Base-by-base conservation (phyloP, 1,139 yeast species). In the Zygosaccharomyces pseudobailii region DNA sequence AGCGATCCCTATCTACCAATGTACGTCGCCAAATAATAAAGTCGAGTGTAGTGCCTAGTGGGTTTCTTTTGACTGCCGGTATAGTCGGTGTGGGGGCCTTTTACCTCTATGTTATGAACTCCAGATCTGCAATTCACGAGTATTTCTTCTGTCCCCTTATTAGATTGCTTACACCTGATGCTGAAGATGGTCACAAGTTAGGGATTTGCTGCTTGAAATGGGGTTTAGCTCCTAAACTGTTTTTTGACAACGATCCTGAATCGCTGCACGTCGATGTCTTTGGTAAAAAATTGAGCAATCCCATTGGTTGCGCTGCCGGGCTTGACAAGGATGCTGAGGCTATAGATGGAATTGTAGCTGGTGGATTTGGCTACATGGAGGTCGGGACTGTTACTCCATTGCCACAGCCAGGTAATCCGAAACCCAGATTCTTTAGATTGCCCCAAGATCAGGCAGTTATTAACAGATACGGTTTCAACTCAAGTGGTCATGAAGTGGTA, bases 291-390 rank as follows among this genome's bases (percentile, higher is more conserved):
- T 69, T 90, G 61, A 73, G 76, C 27, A 83, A 83, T 48, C 97
- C 97, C 20, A 72, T 90, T 48, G 97, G 97, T 6, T 75, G 90
- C 58, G 97, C 97, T 42, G 97, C 98, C 30, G 98, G 98, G 9
- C 76, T 90, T 55, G 98, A 90, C 66, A 90, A 90, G 68, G 86
- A 90, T 59, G 98, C 89, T 44, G 95, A 88, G 62, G 96, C 89
- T n/a, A 82, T 92, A 57, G 97, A 90, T 57, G 71, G 90, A 0
- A 73, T 90, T 50, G 82, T 84, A 59, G 76, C 82, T 56, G 65
- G 78, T 48, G 98, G 98, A 2, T 90, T 90, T 60, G 80, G 92
- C 5, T 88, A 87, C 63, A 95, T 88, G 51, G 98, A 90, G 68
- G 78, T 92, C 47, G 98, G 98, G 1, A 86, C 96, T 2, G 82